These are phyloP conservation scores for Phaseolus coccineus DNA, from an alignment of 331 rosid species.

Conservation along the genomic window DNA sequence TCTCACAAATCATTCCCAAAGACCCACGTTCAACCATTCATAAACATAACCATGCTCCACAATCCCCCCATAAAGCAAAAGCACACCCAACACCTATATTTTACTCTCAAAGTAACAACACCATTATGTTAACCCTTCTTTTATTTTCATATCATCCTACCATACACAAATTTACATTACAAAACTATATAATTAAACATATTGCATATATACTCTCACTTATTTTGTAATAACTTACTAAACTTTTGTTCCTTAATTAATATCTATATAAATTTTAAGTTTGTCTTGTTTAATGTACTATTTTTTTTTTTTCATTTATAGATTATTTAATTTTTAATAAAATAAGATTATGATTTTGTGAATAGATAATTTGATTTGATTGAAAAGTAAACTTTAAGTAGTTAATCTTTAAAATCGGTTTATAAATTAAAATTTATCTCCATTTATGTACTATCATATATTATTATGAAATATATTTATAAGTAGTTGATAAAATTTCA, in stretches of 20 bases:
- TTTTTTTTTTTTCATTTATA: no score
- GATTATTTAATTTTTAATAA: neutral
- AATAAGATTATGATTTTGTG: slow-evolving; percentile 45
- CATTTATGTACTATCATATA: no score
- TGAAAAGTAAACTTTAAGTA: no score
- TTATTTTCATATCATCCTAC: neutral
- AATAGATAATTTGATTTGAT: slow-evolving; percentile 57
- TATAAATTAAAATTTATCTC: no score
- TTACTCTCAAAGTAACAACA: slow-evolving; percentile 31
- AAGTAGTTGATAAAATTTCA: no score
- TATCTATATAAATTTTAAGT: no score
- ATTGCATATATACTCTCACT: neutral
- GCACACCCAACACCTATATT: slow-evolving; percentile 43
- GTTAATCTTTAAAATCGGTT: no score
- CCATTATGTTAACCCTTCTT: neutral
- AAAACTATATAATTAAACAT: neutral
- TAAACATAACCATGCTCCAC: slow-evolving; percentile 50
- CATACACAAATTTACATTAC: neutral
- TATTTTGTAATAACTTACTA: neutral
- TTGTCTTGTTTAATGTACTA: no score
- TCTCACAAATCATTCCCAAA: slow-evolving; percentile 68
- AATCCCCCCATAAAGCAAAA: slow-evolving; percentile 58
- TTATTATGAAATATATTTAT: no score
- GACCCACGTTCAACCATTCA: slow-evolving; percentile 69
- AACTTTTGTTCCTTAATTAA: no score